phyloP scores from a whole-genome alignment of 2,329 filamentous ascomycete genomes.

The Colletotrichum spaethianum region DNA sequence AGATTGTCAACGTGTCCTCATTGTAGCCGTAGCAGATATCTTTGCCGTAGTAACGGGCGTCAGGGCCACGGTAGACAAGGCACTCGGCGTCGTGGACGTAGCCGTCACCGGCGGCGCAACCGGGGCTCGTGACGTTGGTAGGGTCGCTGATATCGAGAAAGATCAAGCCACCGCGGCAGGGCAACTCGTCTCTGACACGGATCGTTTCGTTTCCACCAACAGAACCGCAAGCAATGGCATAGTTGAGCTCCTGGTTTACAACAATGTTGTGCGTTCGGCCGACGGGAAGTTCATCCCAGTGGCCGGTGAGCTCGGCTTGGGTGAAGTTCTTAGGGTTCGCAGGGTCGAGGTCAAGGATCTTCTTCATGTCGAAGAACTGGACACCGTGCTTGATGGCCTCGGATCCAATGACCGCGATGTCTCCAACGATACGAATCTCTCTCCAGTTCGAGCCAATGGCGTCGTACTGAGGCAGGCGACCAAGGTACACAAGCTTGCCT shows the following conservation, averaged over 20 bases:
- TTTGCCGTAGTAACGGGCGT: conserved; percentile 58
- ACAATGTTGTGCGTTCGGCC: conserved; percentile 63
- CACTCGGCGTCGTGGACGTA: conserved; percentile 76
- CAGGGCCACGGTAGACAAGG: conserved; percentile 67
- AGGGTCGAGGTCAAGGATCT: conserved; percentile 64
- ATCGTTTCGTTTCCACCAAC: conserved; percentile 50
- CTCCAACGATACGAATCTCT: conserved; percentile 62
- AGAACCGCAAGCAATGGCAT: conserved; percentile 59
- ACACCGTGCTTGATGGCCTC: conserved; percentile 67
- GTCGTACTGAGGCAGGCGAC: conserved; percentile 64
- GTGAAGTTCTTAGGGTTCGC: conserved; percentile 59
- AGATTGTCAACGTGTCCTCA: conserved; percentile 65
- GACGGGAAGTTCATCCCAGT: conserved; percentile 57
- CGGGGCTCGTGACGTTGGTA: conserved; percentile 65
- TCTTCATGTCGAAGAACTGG: conserved; percentile 75
- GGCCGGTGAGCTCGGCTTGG: conserved; percentile 57
- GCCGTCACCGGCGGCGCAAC: conserved; percentile 68
- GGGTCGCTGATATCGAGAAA: conserved; percentile 71
- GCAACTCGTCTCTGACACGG: conserved; percentile 38
- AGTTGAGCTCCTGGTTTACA: conserved; percentile 61
- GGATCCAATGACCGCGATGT: conserved; percentile 55
- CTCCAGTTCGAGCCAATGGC: conserved; percentile 64
- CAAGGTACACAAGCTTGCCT: conserved; percentile 67
- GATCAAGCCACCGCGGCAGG: conserved; percentile 68
- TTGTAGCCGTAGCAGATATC: conserved; percentile 72